Evolutionary conservation across 129 eudicot species (phyloP).

Genomic region (Daucus carota): DNA sequence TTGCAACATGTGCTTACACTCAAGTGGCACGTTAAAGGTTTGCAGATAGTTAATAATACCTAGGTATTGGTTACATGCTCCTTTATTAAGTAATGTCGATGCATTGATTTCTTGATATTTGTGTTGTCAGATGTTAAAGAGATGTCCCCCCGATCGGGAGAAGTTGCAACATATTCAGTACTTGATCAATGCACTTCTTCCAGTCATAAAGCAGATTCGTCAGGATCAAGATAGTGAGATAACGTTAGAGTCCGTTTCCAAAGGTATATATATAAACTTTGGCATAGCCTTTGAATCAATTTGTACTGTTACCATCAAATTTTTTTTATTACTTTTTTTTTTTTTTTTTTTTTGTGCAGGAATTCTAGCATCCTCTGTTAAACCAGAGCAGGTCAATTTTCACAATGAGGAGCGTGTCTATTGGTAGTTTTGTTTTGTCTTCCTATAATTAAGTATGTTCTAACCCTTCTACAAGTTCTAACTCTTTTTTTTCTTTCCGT

Average conservation of each 20-base stretch:
- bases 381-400: constrained; percentile 33
- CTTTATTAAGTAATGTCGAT: constrained; percentile 8
- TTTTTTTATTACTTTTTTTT: constrained; percentile 1
- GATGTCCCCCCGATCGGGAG: constrained; percentile 36
- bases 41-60: constrained; percentile 7
- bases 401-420: constrained; percentile 68
- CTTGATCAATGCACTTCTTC: constrained; percentile 45
- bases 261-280: constrained; percentile 31
- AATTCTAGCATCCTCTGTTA: constrained; percentile 30
- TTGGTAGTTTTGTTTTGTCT: constrained; percentile 39
- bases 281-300: neutral
- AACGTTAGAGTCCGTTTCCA: constrained; percentile 36
- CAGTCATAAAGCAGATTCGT: constrained; percentile 43
- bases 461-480: constrained; percentile 5
- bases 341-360: constrained; percentile 29
- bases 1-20: constrained; percentile 70
- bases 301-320: constrained; percentile 10
- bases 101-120: constrained; percentile 3
- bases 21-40: constrained; percentile 40
- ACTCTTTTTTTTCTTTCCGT: constrained; percentile 3
- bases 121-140: constrained; percentile 37
- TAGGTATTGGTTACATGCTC: neutral
- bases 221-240: constrained; percentile 70
- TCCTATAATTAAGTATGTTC: neutral
- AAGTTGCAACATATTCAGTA: constrained; percentile 57